phyloP scores from a whole-genome alignment of 2,329 filamentous ascomycete genomes.

The Pseudogymnoascus sp. region DNA sequence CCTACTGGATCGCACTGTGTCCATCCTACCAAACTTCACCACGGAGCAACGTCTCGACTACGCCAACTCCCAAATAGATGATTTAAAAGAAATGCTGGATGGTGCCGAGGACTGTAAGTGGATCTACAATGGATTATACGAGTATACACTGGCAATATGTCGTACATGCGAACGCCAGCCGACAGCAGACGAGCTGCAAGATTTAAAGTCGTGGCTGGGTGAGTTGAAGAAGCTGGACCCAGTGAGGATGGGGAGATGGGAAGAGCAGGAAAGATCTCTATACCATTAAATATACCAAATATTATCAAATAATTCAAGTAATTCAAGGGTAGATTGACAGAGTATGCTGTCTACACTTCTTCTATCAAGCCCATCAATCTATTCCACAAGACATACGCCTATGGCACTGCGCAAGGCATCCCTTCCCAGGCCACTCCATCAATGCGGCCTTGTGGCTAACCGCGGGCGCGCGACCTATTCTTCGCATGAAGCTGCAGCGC shows the following conservation, averaged over 20 bases:
- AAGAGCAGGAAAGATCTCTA: slow-evolving; percentile 13
- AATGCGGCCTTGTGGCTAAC: neutral
- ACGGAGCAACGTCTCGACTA: slow-evolving; percentile 56
- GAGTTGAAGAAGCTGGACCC: slow-evolving; percentile 29
- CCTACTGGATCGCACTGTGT: slow-evolving; percentile 45
- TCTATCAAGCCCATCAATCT: neutral
- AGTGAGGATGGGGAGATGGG: slow-evolving; percentile 28
- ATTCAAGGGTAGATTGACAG: neutral
- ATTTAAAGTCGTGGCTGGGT: slow-evolving; percentile 24
- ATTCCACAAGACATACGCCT: neutral
- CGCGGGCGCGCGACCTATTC: neutral
- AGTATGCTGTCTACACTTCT: neutral
- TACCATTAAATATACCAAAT: slow-evolving; percentile 5
- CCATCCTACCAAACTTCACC: slow-evolving; percentile 59
- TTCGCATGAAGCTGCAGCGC: neutral
- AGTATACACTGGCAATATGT: slow-evolving; percentile 58
- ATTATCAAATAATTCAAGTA: neutral
- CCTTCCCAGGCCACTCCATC: neutral
- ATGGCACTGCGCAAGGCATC: neutral
- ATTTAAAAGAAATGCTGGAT: slow-evolving; percentile 58
- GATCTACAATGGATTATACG: slow-evolving; percentile 80
- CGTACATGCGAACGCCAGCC: slow-evolving; percentile 42
- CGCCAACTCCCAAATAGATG: slow-evolving; percentile 63
- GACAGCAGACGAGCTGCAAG: slow-evolving; percentile 31
- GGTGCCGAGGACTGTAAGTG: slow-evolving; percentile 71